Base-by-base conservation (phyloP, 2,329 filamentous ascomycete species). In the Saccharata proteae region DNA sequence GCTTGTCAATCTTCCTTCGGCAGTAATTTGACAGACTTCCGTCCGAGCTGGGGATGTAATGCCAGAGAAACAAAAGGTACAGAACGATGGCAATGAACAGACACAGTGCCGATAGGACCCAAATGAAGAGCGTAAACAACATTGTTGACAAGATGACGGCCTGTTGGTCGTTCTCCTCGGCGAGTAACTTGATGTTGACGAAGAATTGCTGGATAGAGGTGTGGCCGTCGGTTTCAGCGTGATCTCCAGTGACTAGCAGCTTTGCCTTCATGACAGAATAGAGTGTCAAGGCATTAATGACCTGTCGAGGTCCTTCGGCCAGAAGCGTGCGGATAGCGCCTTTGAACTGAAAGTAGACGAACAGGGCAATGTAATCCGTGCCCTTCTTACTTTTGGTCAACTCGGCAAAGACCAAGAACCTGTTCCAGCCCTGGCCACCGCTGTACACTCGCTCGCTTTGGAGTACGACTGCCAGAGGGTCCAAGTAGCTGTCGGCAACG, bases 341-440 rank as follows among this genome's bases (percentile, higher is more conserved):
- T 54, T 79, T 71, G 56, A 79, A 78, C 16, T 73, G 78, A 56
- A 93, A 93, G 54, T 93, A 93, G 16, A 84, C 80, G 52, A 93
- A 93, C 4, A 93, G 66, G 3, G 86, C 86, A 42, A 93, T 70
- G 47, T 93, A 93, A 53, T 93, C 84, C 35, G 77, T 77, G 12
- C 85, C 84, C 58, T 93, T 92, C 50, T 81, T 86, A 55, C 80
- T 85, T 59, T 88, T 90, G 9, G 86, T 93, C 51, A 94, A 62
- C 47, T 84, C 81, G 11, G 84, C 78, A 52, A 93, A 93, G 42
- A 94, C 84, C n/a, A 93, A 58, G 51, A 93, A 98, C 30, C 88
- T 71, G 46, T 77, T 79, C 73, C 78, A 98, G 18, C 90, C 90
- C 43, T 78, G 73, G 25, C 79, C 80, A 15, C 65, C 52, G 25